Conservation (phyloP, 2,329 filamentous ascomycete genomes). For the Dactylellina leptospora region DNA sequence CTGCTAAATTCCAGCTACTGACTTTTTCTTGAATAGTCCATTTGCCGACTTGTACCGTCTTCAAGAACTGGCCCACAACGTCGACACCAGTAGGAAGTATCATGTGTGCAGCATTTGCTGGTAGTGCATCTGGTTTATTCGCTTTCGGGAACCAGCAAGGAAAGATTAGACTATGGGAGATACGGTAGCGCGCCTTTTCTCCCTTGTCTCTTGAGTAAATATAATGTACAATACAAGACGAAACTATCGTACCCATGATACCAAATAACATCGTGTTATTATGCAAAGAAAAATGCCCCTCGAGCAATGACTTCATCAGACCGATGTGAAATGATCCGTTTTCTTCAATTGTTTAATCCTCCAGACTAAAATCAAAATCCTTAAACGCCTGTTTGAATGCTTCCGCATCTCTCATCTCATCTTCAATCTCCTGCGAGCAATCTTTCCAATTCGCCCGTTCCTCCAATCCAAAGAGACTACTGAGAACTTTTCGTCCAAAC, state of each 20-base stretch:
- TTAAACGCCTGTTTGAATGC: slow-evolving; percentile 84
- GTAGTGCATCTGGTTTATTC: slow-evolving; percentile 72
- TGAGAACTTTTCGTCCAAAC: slow-evolving; percentile 85
- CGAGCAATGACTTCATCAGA: no score
- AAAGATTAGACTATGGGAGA: slow-evolving; percentile 90
- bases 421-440: slow-evolving; percentile 76
- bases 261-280: no score
- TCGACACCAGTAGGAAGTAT: slow-evolving; percentile 88
- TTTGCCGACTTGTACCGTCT: slow-evolving; percentile 89
- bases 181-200: slow-evolving; percentile 65
- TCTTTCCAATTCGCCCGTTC: slow-evolving; percentile 84
- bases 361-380: slow-evolving; percentile 81
- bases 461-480: slow-evolving; percentile 84
- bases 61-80: slow-evolving; percentile 94
- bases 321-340: no score
- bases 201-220: slow-evolving; percentile 11
- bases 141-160: slow-evolving; percentile 89
- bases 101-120: slow-evolving; percentile 70
- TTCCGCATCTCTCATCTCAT: slow-evolving; percentile 80
- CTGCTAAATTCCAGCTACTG: slow-evolving; percentile 37
- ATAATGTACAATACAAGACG: slow-evolving; percentile 46
- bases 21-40: slow-evolving; percentile 68
- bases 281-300: no score
- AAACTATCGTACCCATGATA: no score
- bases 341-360: no score